phyloP scores from a whole-genome alignment of 2,329 filamentous ascomycete genomes.

The Curvularia hawaiiensis region DNA sequence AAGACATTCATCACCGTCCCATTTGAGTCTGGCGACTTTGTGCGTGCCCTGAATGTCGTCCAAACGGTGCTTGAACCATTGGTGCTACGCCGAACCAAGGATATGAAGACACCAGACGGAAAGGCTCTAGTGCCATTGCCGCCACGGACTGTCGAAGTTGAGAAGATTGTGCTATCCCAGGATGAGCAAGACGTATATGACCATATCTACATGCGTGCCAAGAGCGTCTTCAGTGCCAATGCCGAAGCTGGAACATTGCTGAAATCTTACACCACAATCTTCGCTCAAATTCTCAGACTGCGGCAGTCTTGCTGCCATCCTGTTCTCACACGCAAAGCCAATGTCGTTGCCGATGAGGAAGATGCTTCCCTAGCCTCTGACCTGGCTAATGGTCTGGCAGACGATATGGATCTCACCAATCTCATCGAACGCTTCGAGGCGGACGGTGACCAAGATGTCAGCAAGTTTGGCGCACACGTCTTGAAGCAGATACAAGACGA shows the following conservation, averaged over 20 bases:
- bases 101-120: constrained; percentile 95
- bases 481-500: constrained; percentile 91
- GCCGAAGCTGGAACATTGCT: constrained; percentile 90
- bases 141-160: constrained; percentile 79
- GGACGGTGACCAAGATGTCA: constrained; percentile 62
- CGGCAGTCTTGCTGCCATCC: constrained; percentile 96
- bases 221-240: constrained; percentile 82
- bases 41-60: constrained; percentile 92
- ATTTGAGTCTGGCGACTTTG: constrained; percentile 93
- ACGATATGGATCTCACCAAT: constrained; percentile 93
- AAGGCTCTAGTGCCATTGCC: constrained; percentile 82
- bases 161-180: constrained; percentile 83
- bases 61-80: constrained; percentile 95
- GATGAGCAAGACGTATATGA: constrained; percentile 91
- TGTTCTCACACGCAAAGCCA: constrained; percentile 82
- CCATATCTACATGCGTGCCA: constrained; percentile 82
- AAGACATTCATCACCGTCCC: constrained; percentile 97
- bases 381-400: constrained; percentile 77
- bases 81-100: constrained; percentile 94
- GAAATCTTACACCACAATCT: constrained; percentile 96
- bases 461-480: constrained; percentile 83
- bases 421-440: constrained; percentile 85
- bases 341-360: constrained; percentile 84
- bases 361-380: constrained; percentile 80
- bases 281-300: constrained; percentile 91